These are phyloP conservation scores for Aethionema arabicum DNA, from an alignment of 345 rosid genomes.

Conservation along the genomic window DNA sequence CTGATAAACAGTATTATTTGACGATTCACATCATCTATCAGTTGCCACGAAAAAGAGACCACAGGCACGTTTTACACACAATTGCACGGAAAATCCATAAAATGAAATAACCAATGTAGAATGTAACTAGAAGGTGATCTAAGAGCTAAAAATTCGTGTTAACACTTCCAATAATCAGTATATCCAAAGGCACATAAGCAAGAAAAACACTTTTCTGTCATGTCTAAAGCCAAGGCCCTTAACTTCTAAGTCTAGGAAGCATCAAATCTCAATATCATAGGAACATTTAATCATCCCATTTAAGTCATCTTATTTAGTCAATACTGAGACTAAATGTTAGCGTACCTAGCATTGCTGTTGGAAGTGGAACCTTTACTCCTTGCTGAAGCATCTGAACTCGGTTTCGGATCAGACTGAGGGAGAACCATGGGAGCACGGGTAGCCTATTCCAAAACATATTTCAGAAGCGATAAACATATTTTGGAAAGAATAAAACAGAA, in stretches of 20 bases:
- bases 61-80: background rate
- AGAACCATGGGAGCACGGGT: conserved; percentile 36
- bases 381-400: conserved; percentile 42
- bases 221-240: background rate
- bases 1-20: background rate
- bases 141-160: background rate
- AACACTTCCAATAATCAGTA: background rate
- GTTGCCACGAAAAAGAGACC: background rate
- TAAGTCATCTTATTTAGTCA: background rate
- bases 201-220: background rate
- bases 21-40: background rate
- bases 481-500: background rate
- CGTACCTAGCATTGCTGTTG: conserved; percentile 57
- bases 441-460: conserved; percentile 33
- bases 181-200: background rate
- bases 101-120: background rate
- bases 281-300: background rate
- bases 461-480: background rate
- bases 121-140: background rate
- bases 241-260: background rate
- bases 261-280: background rate
- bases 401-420: conserved; percentile 45
- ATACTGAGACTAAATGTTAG: conserved; percentile 10
- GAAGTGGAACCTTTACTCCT: conserved; percentile 64
- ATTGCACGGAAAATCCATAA: background rate